These are phyloP conservation scores for Hymenoscyphus scutula DNA, from an alignment of 2,329 filamentous ascomycete species.

Conservation along the genomic window DNA sequence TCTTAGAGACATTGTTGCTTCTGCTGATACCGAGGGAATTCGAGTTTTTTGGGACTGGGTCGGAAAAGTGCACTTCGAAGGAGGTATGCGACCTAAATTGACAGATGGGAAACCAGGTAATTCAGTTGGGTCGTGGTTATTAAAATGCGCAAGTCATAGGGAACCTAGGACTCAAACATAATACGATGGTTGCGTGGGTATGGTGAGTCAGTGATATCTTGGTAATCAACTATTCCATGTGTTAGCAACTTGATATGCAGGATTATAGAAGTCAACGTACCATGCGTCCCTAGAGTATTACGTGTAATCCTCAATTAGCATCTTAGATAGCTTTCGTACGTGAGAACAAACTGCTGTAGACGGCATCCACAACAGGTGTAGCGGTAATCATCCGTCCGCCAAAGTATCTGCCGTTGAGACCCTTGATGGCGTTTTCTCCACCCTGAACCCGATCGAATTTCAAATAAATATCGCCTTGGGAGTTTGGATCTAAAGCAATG, in stretches of 20 bases:
- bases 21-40: slow-evolving; percentile 2
- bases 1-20: background rate
- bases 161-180: background rate
- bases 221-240: background rate
- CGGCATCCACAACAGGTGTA: slow-evolving; percentile 93
- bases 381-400: slow-evolving; percentile 90
- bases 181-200: background rate
- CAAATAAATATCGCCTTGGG: slow-evolving; percentile 93
- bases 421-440: slow-evolving; percentile 96
- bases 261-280: slow-evolving; percentile 15
- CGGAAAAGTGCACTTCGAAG: background rate
- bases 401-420: slow-evolving; percentile 95
- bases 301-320: slow-evolving; percentile 33
- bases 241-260: background rate
- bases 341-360: slow-evolving; percentile 96
- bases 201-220: slow-evolving; percentile 1
- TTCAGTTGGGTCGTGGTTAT: background rate
- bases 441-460: slow-evolving; percentile 96
- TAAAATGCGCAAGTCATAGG: background rate
- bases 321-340: slow-evolving; percentile 76
- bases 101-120: background rate
- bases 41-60: background rate
- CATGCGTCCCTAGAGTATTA: slow-evolving; percentile 30
- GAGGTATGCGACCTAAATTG: background rate
- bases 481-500: slow-evolving; percentile 91